Base-by-base conservation (phyloP, 2,329 filamentous ascomycete species). In the Clonostachys solani region DNA sequence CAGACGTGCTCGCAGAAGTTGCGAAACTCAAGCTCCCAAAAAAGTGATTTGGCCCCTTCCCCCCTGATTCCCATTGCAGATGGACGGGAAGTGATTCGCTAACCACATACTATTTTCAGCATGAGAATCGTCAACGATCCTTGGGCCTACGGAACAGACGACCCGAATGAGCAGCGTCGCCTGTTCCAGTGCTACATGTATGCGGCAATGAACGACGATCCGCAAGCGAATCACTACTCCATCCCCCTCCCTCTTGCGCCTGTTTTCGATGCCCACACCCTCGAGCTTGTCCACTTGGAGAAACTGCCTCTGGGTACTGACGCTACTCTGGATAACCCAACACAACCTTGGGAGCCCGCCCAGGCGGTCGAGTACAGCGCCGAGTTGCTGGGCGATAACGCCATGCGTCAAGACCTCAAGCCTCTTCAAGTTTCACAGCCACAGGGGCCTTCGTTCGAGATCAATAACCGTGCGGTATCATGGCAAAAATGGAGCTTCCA, bases 401-500 rank as follows among this genome's bases (percentile, higher is more conserved):
- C 17, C 2, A 65, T 66, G 3, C 60, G 77, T 15, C 69, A 72
- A 52, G 75, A 78, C 45, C 56, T 80, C 16, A 86, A 85, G 65
- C 80, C 80, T 1, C 67, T 86, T 53, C 78, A 81, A 6, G 58
- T 69, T 1, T 48, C 59, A 12, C 67, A 69, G 48, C 66, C 66
- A 0, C 55, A 66, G 2, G 66, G 67, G 0, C 64, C 66, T 1
- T 66, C 62, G 16, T 70, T 68, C 46, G 52, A 63, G 3, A 69
- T 86, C 12, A 42, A 48, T 0, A 66, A 68, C 45, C 60, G 71
- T 45, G 71, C 71, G 50, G 57, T 81, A 1, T 56, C 70, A 43
- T 84, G 81, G 81, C 78, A 84, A 59, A 82, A 86, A 58, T 88
- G 84, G 84, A 71, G 75, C 1, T 81, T 90, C 65, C 71, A 83